Base-by-base conservation (phyloP, 192 early-diverging fungal genomes). In the Paraglomus occultum region DNA sequence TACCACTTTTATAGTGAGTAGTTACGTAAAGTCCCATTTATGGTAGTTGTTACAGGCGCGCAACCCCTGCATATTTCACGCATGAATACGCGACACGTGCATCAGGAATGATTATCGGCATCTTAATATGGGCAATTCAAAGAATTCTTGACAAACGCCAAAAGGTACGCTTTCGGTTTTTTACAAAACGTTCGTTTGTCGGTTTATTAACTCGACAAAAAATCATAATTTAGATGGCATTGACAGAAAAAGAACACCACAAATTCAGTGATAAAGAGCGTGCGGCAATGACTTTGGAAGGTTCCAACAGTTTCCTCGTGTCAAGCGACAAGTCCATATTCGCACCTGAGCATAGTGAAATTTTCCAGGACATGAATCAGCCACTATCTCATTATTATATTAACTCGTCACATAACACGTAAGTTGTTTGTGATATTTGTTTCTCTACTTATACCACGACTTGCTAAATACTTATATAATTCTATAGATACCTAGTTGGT, bases 391-490 rank as follows among this genome's bases (percentile, higher is more conserved):
- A 91, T 63, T 97, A 97, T 76, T 94, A 84, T 49, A 90, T 96
- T 50, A 87, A 88, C 55, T 88, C 93, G 1, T 93, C 91, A 17
- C 95, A 97, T 70, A 97, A 97, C 74, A 97, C 95, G 62, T 70
- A 59, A 42, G 46, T 70, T 66, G 51, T 7, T 51, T 12, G 39
- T 20, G 4, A 7, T 66, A 18, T 66, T 0, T 17, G 5, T 4
- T 48, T 51, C 14, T 68, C 1, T 18, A 68, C 20, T 55, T 7
- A 57, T 4, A 57, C 6, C 20, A 5, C n/a, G 45, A 50, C 23
- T 39, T 67, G 31, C 10, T 20, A 40, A 54, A 46, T 42, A 43
- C 23, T 20, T 67, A 57, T 44, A 31, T 38, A 14, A 0, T 45
- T 47, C 31, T 55, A 45, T 48, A 70, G 67, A 6, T 94, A 97